Evolutionary conservation across 495 filamentous ascomycete genomes (phyloP).

Genomic region (Xylaria telfairii): DNA sequence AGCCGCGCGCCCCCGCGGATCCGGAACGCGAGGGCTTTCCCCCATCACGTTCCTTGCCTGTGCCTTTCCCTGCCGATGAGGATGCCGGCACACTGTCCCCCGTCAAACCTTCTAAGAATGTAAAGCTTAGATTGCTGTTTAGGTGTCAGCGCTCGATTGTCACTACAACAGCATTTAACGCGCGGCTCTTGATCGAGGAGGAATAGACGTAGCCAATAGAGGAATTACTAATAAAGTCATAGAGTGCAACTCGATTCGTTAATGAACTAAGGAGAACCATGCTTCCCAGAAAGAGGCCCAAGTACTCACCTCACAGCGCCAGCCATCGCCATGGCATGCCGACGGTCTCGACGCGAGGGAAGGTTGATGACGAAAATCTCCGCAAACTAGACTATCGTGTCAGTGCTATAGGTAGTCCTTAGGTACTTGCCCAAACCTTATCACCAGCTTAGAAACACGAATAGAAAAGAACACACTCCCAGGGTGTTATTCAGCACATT

Average conservation of each 20-base stretch:
- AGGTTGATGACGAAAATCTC: slow-evolving; percentile 69
- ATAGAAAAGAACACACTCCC: background rate
- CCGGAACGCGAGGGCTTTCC: slow-evolving; percentile 26
- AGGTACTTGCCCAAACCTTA: background rate
- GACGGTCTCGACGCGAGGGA: slow-evolving; percentile 64
- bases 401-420: background rate
- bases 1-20: slow-evolving; percentile 48
- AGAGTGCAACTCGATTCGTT: background rate
- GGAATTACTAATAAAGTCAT: background rate
- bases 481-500: slow-evolving; percentile 9
- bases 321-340: slow-evolving; percentile 63
- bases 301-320: slow-evolving; percentile 42
- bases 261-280: background rate
- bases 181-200: background rate
- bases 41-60: background rate
- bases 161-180: background rate
- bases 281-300: background rate
- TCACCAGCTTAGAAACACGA: background rate
- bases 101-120: slow-evolving; percentile 60
- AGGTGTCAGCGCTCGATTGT: background rate
- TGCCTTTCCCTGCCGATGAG: slow-evolving; percentile 38
- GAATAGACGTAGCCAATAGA: background rate
- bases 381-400: slow-evolving; percentile 52
- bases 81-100: slow-evolving; percentile 43
- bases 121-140: slow-evolving; percentile 57